Evolutionary conservation across 2,329 filamentous ascomycete genomes (phyloP).

Genomic region (Neodidymelliopsis sp.): DNA sequence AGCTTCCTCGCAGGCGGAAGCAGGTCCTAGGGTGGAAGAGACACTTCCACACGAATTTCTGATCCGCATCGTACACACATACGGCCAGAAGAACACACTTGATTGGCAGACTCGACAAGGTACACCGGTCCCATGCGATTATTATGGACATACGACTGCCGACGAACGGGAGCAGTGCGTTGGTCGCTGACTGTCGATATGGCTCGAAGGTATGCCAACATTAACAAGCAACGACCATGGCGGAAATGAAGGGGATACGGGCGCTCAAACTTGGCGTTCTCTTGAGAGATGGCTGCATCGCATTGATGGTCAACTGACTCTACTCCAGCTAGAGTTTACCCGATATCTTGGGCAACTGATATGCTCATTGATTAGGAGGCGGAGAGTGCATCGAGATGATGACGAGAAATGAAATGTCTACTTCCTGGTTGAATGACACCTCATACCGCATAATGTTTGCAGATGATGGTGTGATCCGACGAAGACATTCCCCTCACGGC

Average conservation of each 20-base stretch:
- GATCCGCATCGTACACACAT: not conserved
- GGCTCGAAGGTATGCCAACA: too few species aligned
- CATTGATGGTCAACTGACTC: too few species aligned
- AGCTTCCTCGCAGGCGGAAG: not conserved
- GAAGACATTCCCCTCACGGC: not conserved
- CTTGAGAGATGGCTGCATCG: too few species aligned
- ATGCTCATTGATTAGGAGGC: too few species aligned
- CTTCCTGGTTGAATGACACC: not conserved
- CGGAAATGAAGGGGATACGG: too few species aligned
- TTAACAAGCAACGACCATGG: too few species aligned
- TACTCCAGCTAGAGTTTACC: too few species aligned
- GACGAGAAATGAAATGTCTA: too few species aligned
- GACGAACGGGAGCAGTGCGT: not conserved
- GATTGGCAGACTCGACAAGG: not conserved
- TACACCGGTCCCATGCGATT: not conserved
- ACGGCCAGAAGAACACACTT: not conserved
- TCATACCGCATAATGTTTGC: not conserved
- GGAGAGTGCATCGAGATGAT: too few species aligned
- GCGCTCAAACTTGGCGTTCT: too few species aligned
- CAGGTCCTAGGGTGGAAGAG: not conserved
- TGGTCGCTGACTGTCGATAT: too few species aligned
- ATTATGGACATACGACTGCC: not conserved
- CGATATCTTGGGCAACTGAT: too few species aligned
- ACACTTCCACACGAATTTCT: not conserved
- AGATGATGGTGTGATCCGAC: not conserved